Percentiles rank a stretch among this genome's conserved stretches.
phyloP scores from a whole-genome alignment of 768 basidiomycete genomes.

The Naganishia vaughanmartiniae region DNA sequence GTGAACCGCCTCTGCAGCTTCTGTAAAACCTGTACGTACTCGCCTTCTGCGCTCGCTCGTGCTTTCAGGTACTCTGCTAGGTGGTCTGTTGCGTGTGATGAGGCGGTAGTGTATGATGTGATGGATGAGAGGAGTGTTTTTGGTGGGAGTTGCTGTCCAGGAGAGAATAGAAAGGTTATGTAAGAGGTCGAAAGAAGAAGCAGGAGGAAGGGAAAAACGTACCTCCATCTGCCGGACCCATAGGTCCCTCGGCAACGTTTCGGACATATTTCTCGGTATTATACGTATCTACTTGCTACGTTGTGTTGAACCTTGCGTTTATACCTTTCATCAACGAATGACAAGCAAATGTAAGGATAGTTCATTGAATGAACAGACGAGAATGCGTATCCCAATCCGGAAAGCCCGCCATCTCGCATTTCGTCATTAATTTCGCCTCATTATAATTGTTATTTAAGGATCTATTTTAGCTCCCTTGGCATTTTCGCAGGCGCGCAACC shows the following conservation, averaged over 20 bases:
- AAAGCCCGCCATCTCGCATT: too few species aligned
- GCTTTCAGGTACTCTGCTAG: slow-evolving; percentile 50
- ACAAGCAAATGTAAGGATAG: too few species aligned
- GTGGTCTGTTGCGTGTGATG: slow-evolving; percentile 42
- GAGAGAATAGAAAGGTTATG: slow-evolving; percentile 11
- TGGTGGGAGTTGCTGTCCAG: slow-evolving; percentile 34
- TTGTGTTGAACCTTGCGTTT: too few species aligned
- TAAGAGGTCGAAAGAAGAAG: slow-evolving; percentile 12
- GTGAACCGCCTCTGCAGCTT: slow-evolving; percentile 48
- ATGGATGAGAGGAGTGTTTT: slow-evolving; percentile 42
- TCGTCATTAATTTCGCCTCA: too few species aligned
- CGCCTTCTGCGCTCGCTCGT: slow-evolving; percentile 46
- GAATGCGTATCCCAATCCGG: too few species aligned
- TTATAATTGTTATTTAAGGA: too few species aligned
- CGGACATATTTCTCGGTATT: background rate
- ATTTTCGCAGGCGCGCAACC: too few species aligned
- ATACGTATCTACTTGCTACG: background rate
- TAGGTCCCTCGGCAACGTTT: slow-evolving; percentile 20
- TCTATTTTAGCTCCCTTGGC: too few species aligned
- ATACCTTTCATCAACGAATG: too few species aligned
- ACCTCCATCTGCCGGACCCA: slow-evolving; percentile 24
- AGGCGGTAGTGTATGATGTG: slow-evolving; percentile 33
- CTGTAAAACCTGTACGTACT: slow-evolving; percentile 47
- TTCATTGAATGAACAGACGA: too few species aligned
- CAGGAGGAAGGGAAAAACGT: slow-evolving; percentile 4